phyloP scores from a whole-genome alignment of 2,329 filamentous ascomycete species.

The Paraphaeosphaeria sporulosa region DNA sequence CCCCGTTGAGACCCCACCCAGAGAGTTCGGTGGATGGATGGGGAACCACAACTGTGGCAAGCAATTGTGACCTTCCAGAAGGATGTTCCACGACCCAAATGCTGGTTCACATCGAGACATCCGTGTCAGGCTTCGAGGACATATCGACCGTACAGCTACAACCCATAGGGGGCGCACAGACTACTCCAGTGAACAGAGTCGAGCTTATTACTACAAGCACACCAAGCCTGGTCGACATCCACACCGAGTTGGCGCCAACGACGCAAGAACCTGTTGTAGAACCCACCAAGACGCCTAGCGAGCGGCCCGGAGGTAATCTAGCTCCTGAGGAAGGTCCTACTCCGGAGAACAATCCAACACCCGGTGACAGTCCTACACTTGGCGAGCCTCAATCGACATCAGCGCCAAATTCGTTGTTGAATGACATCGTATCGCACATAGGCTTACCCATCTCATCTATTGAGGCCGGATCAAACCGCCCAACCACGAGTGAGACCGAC shows the following conservation, averaged over 20 bases:
- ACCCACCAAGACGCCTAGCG: neutral
- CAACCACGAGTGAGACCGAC: slow-evolving; percentile 1
- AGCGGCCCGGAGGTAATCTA: neutral
- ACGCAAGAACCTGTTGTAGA: neutral
- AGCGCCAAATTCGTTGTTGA: neutral
- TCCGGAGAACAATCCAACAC: neutral
- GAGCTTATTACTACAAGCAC: slow-evolving; percentile 23
- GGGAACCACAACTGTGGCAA: neutral
- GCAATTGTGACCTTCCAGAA: neutral
- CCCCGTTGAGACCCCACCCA: neutral
- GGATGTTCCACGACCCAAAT: neutral
- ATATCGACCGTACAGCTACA: neutral
- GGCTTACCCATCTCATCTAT: neutral
- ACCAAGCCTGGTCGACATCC: slow-evolving; percentile 26
- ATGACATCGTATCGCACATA: slow-evolving; percentile 9
- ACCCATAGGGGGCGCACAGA: neutral
- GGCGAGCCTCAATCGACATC: neutral
- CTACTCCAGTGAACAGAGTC: slow-evolving; percentile 12
- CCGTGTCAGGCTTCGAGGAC: slow-evolving; percentile 13
- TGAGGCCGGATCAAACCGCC: neutral
- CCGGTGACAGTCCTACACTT: neutral
- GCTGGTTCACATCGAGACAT: neutral
- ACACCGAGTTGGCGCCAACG: slow-evolving; percentile 19
- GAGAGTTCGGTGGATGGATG: slow-evolving; percentile 4
- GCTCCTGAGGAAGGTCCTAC: neutral